phyloP scores from a whole-genome alignment of 2,329 filamentous ascomycete genomes.

The Pseudogymnoascus sp. region DNA sequence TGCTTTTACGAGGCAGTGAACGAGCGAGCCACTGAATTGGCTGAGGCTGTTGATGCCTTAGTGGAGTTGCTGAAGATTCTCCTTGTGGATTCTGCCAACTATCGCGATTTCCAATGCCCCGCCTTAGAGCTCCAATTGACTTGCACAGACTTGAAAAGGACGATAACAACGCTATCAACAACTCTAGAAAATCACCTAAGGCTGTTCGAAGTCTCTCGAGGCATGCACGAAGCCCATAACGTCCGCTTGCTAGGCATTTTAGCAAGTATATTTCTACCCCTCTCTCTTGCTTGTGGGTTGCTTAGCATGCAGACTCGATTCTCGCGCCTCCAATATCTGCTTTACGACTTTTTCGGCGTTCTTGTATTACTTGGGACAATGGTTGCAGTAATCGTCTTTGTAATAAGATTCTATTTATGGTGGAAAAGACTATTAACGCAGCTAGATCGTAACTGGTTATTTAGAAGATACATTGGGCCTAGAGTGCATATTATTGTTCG shows the following conservation, averaged over 20 bases:
- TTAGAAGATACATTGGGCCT: background rate
- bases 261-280: background rate
- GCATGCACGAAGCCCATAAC: background rate
- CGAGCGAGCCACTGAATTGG: background rate
- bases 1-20: background rate
- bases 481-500: background rate
- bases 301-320: background rate
- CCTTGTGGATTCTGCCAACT: background rate
- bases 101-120: background rate
- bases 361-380: background rate
- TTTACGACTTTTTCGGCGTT: background rate
- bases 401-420: background rate
- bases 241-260: background rate
- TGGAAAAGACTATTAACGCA: background rate
- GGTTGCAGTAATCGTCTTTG: background rate
- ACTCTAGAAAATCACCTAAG: background rate
- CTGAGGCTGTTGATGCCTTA: background rate
- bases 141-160: background rate
- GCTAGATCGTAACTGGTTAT: background rate
- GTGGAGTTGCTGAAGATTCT: background rate
- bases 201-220: background rate
- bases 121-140: background rate
- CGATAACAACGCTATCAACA: background rate
- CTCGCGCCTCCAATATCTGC: background rate
- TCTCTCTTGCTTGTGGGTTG: background rate